A percentile compares a stretch with the other conserved stretches of the same genome.
These are phyloP conservation scores for Digitaria exilis DNA, from an alignment of 202 grass and related monocot species.

Conservation along the genomic window DNA sequence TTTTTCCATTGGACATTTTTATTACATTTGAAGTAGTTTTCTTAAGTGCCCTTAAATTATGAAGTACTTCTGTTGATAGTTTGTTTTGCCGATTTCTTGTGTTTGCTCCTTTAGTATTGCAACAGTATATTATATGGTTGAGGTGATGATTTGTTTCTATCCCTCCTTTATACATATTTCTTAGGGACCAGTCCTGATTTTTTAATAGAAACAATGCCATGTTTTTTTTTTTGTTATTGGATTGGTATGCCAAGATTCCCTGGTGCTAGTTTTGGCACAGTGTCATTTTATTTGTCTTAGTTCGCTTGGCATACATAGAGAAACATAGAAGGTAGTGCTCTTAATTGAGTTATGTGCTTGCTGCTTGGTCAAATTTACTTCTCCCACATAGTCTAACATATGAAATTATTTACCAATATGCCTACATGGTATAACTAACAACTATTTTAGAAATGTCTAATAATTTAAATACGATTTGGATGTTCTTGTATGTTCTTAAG, in stretches of 20 bases:
- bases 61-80: slow-evolving; percentile 21
- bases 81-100: slow-evolving; percentile 8
- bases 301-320: slow-evolving; percentile 6
- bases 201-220: background rate
- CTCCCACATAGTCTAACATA: background rate
- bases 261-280: background rate
- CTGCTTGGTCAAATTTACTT: background rate
- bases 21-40: slow-evolving; percentile 30
- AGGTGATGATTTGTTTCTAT: slow-evolving; percentile 9
- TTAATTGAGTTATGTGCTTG: slow-evolving; percentile 13
- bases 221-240: slow-evolving; percentile 19
- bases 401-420: background rate
- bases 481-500: slow-evolving; percentile 28
- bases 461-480: background rate
- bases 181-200: background rate
- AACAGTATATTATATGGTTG: slow-evolving; percentile 10
- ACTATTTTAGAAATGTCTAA: background rate
- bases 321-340: background rate
- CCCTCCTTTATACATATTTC: slow-evolving; percentile 6
- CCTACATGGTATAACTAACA: background rate
- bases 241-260: slow-evolving; percentile 22
- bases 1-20: background rate
- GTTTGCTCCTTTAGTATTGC: slow-evolving; percentile 5
- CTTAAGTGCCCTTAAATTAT: slow-evolving; percentile 9
- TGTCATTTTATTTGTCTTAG: slow-evolving; percentile 7